Evolutionary conservation across 331 rosid genomes (phyloP).

Genomic region (Dryas integrifolia): DNA sequence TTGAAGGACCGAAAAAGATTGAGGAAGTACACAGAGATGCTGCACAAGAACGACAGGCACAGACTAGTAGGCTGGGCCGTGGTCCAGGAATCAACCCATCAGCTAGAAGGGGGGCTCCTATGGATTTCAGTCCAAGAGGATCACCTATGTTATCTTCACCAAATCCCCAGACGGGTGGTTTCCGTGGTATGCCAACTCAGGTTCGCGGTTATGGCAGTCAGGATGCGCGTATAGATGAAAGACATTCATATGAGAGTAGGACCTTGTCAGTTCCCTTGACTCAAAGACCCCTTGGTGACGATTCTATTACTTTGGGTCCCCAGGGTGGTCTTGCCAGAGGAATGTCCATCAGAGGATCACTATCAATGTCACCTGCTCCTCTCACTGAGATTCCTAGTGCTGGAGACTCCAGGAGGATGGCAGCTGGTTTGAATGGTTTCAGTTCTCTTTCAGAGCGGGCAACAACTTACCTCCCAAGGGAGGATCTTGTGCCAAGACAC

Average conservation of each 20-base stretch:
- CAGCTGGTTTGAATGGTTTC: slow-evolving; percentile 55
- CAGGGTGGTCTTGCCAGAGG: slow-evolving; percentile 93
- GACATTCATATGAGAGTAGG: slow-evolving; percentile 64
- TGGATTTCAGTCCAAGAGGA: slow-evolving; percentile 73
- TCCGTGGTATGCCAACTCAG: slow-evolving; percentile 57
- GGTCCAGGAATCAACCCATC: slow-evolving; percentile 56
- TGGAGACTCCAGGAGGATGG: slow-evolving; percentile 54
- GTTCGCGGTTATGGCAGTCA: slow-evolving; percentile 62
- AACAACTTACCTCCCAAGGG: slow-evolving; percentile 42
- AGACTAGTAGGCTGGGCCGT: slow-evolving; percentile 69
- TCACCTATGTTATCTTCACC: slow-evolving; percentile 52
- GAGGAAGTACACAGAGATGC: slow-evolving; percentile 98
- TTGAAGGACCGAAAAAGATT: slow-evolving; percentile 93
- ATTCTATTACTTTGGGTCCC: slow-evolving; percentile 76
- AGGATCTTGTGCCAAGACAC: slow-evolving; percentile 44
- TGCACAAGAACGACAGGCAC: slow-evolving; percentile 84
- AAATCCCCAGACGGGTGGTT: slow-evolving; percentile 53
- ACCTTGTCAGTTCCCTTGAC: slow-evolving; percentile 54
- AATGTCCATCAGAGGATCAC: slow-evolving; percentile 78
- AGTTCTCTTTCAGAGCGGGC: slow-evolving; percentile 48
- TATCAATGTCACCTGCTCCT: slow-evolving; percentile 41
- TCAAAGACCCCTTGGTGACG: slow-evolving; percentile 58
- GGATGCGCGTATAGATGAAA: slow-evolving; percentile 65
- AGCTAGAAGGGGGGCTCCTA: slow-evolving; percentile 55
- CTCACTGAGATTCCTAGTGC: slow-evolving; percentile 40